Evolutionary conservation across 2,329 filamentous ascomycete genomes (phyloP).

Genomic region (Alternaria sp.): DNA sequence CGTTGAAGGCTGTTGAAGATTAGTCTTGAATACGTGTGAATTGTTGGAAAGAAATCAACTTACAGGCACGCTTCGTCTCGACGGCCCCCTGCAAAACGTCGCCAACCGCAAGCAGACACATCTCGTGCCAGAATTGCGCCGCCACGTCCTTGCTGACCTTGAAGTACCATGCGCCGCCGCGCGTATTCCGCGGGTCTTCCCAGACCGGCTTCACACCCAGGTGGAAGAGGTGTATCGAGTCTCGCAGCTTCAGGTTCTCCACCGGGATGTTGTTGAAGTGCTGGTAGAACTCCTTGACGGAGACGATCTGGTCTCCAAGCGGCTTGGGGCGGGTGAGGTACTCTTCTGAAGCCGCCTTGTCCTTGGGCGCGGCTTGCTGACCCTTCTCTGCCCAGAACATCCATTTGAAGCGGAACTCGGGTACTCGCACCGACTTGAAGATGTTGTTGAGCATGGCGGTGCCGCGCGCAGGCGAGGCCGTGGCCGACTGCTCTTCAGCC

Average conservation of each 20-base stretch:
- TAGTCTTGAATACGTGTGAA: background rate
- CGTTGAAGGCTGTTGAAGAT: slow-evolving; percentile 60
- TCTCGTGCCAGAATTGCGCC: slow-evolving; percentile 79
- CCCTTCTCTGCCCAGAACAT: slow-evolving; percentile 60
- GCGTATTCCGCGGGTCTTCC: slow-evolving; percentile 85
- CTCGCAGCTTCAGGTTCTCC: slow-evolving; percentile 72
- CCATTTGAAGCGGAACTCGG: slow-evolving; percentile 60
- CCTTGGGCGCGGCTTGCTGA: slow-evolving; percentile 34
- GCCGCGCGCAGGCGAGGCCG: slow-evolving; percentile 74
- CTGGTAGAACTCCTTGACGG: slow-evolving; percentile 58
- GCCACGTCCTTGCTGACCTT: slow-evolving; percentile 77
- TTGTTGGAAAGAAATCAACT: slow-evolving; percentile 32
- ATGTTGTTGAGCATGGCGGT: slow-evolving; percentile 70
- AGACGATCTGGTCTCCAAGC: slow-evolving; percentile 51
- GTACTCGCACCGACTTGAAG: slow-evolving; percentile 55
- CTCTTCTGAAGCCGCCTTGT: slow-evolving; percentile 31
- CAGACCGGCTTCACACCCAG: slow-evolving; percentile 81
- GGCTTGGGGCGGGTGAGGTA: slow-evolving; percentile 57
- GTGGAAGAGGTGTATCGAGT: slow-evolving; percentile 78
- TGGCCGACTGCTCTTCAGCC: slow-evolving; percentile 65
- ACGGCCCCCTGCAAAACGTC: slow-evolving; percentile 79
- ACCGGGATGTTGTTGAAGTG: slow-evolving; percentile 76
- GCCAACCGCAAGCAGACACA: slow-evolving; percentile 82
- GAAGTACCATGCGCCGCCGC: slow-evolving; percentile 92
- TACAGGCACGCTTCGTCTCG: slow-evolving; percentile 65